Evolutionary conservation across 371 early-diverging fungal species (phyloP), one percentile per base, ranked within the genome.

Genomic region (Nematocida sp.): DNA sequence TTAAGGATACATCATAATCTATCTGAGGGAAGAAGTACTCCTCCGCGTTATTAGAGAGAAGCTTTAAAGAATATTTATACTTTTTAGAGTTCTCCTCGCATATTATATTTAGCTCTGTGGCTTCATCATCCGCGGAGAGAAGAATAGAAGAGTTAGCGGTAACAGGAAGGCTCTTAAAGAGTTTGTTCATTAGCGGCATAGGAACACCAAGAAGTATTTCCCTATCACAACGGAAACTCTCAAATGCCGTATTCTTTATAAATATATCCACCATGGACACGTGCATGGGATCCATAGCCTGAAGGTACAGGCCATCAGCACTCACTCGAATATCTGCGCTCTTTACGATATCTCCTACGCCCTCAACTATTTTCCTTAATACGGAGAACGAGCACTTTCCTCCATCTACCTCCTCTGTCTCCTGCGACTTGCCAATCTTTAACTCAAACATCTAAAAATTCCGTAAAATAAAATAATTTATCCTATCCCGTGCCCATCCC

Each of bases 231-330:
- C 95, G 89, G 87, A 89, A 96, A 68, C 91, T 91, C 77, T 92
- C 91, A 82, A 96, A 96, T 18, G 91, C 92, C 55, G 90, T 88
- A 40, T 89, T 84, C 63, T 91, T 88, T 50, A 95, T 85, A 77
- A 92, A 84, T 69, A 94, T 87, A 32, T 92, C 86, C 7, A 92
- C 92, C 60, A 96, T 87, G 25, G 94, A 93, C 18, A 96, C 93
- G 85, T 96, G 94, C 42, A 93, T 89, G 86, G 89, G 91, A 85
- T 96, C 97, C 94, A 95, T 96, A 59, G 94, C 93, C 86, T 95
- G 97, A n/a, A 96, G 87, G 33, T 90, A 87, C 71, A 95, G 90
- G 77, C 97, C 97, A 45, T 89, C 86, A 77, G 93, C 93, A 55
- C 87, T 90, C 85, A 93, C 93, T 82, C 95, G 94, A 86, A 95